phyloP scores from a whole-genome alignment of 495 filamentous ascomycete genomes.

The Lentithecium fluviatile region DNA sequence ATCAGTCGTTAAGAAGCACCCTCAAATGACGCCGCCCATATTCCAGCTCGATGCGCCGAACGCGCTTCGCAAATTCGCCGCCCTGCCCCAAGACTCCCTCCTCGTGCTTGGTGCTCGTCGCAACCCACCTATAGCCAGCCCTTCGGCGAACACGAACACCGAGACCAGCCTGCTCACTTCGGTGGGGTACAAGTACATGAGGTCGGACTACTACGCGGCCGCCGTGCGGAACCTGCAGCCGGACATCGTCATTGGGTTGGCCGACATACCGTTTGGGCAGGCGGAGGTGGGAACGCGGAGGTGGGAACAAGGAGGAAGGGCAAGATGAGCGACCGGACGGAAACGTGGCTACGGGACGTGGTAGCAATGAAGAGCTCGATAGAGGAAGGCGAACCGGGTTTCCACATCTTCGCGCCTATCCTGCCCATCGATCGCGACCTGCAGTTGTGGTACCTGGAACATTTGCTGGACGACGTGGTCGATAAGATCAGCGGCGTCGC shows the following conservation, averaged over 20 bases:
- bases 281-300: no score
- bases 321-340: conserved; percentile 84
- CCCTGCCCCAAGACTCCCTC: conserved; percentile 53
- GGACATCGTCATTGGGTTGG: conserved; percentile 76
- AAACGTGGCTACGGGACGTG: conserved; percentile 66
- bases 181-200: conserved; percentile 72
- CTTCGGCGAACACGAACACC: conserved; percentile 68
- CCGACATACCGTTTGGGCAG: conserved; percentile 66
- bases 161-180: conserved; percentile 77
- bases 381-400: conserved; percentile 29
- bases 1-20: conserved; percentile 65
- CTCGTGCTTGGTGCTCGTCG: conserved; percentile 74
- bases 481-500: conserved; percentile 71
- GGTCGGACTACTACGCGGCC: conserved; percentile 63
- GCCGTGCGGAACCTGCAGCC: conserved; percentile 65
- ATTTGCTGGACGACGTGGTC: conserved; percentile 55
- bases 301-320: conserved; percentile 67
- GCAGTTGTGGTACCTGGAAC: conserved; percentile 73
- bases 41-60: conserved; percentile 42
- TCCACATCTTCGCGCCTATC: conserved; percentile 70
- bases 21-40: conserved; percentile 53
- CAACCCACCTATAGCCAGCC: conserved; percentile 69
- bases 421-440: conserved; percentile 69
- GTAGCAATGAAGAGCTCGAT: conserved; percentile 42
- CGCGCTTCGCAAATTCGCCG: conserved; percentile 71